Evolutionary conservation across 2,329 filamentous ascomycete genomes (phyloP).

Genomic region (Lasiodiplodia hormozganensis): DNA sequence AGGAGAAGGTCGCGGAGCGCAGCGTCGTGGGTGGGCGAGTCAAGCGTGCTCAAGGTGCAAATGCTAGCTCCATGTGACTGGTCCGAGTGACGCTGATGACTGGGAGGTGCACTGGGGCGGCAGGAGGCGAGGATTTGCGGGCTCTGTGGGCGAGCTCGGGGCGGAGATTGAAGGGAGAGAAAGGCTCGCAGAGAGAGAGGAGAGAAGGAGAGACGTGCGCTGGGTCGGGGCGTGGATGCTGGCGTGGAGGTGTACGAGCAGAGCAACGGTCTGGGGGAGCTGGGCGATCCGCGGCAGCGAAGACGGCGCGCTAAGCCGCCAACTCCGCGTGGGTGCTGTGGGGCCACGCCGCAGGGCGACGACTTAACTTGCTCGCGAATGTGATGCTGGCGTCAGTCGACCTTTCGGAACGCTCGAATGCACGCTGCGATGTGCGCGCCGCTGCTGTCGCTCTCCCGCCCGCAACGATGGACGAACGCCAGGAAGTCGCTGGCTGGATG

Average conservation of each 20-base stretch:
- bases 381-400: constrained; percentile 4
- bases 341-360: constrained; percentile 20
- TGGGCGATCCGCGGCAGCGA: constrained; percentile 22
- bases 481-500: background rate
- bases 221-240: constrained; percentile 21
- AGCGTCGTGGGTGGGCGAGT: constrained; percentile 13
- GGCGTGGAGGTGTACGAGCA: constrained; percentile 24
- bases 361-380: constrained; percentile 11
- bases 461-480: background rate
- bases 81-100: constrained; percentile 28
- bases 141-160: background rate
- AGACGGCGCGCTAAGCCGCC: constrained; percentile 21
- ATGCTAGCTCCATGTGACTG: constrained; percentile 30
- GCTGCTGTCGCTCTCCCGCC: constrained; percentile 24
- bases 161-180: constrained; percentile 16
- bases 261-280: constrained; percentile 26
- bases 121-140: background rate
- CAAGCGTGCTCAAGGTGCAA: constrained; percentile 20
- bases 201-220: constrained; percentile 25
- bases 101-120: constrained; percentile 10
- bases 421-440: constrained; percentile 15
- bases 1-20: constrained; percentile 1
- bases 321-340: constrained; percentile 19
- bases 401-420: background rate
- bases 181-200: constrained; percentile 9